These are phyloP conservation scores for Fraxinus anomala DNA, from an alignment of 257 asterid genomes.

Conservation along the genomic window DNA sequence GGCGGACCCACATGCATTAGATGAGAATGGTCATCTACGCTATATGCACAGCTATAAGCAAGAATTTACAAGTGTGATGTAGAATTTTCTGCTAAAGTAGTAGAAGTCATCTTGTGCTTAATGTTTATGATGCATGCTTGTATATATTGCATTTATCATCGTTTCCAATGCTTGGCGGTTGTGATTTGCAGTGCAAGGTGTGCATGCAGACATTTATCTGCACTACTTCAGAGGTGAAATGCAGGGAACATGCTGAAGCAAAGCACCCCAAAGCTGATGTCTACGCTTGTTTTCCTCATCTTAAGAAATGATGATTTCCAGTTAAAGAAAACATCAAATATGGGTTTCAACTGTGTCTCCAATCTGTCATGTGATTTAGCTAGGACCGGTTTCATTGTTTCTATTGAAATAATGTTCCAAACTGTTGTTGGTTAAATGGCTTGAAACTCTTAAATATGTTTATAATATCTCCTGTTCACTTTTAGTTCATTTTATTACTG, in stretches of 20 bases:
- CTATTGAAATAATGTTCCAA: constrained; percentile 27
- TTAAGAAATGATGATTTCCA: constrained; percentile 44
- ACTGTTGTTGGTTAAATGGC: constrained; percentile 31
- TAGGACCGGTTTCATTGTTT: constrained; percentile 31
- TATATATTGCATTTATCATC: neutral
- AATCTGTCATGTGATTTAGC: constrained; percentile 28
- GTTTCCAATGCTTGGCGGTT: neutral
- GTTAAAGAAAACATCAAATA: neutral
- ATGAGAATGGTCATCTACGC: neutral
- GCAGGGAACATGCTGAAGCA: constrained; percentile 73
- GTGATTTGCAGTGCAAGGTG: constrained; percentile 60
- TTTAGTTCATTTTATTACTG: neutral
- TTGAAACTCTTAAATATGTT: constrained; percentile 36
- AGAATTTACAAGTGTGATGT: neutral
- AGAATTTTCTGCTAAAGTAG: neutral
- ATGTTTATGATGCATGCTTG: neutral
- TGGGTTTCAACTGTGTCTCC: constrained; percentile 24
- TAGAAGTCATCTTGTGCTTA: neutral
- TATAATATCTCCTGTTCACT: constrained; percentile 16
- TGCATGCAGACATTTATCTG: constrained; percentile 77
- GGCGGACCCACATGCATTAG: neutral
- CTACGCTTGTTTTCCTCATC: constrained; percentile 54
- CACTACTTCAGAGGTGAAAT: constrained; percentile 72
- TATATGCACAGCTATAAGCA: neutral
- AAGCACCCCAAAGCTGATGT: constrained; percentile 66